Conservation (phyloP, 1,139 yeast genomes). For the Hemisphaericaspora lyxosophila region DNA sequence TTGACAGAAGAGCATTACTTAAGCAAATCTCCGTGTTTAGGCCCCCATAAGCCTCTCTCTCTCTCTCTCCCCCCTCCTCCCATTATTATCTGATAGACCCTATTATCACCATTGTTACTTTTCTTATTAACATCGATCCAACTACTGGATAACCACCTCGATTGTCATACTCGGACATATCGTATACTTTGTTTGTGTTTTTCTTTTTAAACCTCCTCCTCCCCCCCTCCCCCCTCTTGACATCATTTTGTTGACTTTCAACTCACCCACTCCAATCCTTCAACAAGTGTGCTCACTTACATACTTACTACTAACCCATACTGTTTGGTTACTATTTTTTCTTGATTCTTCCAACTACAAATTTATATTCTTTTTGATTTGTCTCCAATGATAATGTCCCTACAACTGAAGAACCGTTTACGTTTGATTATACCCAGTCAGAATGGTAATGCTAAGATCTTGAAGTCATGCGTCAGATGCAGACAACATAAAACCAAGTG, state of each 20-base stretch:
- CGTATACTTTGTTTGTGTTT: neutral
- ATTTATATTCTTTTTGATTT: neutral
- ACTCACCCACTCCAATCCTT: neutral
- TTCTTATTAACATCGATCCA: neutral
- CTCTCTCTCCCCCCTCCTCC: neutral
- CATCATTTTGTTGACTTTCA: too few relatives aligned
- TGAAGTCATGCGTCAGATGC: conserved; percentile 63
- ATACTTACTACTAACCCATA: neutral
- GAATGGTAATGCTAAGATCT: conserved; percentile 22
- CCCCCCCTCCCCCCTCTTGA: too few relatives aligned
- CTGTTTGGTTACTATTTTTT: neutral
- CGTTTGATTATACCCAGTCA: conserved; percentile 22
- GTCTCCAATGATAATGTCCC: conserved; percentile 20
- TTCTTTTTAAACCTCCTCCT: too few relatives aligned
- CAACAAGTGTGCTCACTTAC: neutral
- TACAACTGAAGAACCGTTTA: conserved; percentile 23
- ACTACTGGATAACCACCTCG: too few relatives aligned
- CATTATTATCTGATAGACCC: neutral
- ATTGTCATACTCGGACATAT: neutral
- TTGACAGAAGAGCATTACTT: neutral
- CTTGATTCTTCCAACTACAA: neutral
- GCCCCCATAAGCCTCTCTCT: neutral
- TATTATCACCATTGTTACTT: neutral
- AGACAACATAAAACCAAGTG: conserved; percentile 66
- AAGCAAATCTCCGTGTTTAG: conserved; percentile 1